These are phyloP conservation scores for Plantago ovata DNA, from an alignment of 257 asterid genomes.

Conservation along the genomic window DNA sequence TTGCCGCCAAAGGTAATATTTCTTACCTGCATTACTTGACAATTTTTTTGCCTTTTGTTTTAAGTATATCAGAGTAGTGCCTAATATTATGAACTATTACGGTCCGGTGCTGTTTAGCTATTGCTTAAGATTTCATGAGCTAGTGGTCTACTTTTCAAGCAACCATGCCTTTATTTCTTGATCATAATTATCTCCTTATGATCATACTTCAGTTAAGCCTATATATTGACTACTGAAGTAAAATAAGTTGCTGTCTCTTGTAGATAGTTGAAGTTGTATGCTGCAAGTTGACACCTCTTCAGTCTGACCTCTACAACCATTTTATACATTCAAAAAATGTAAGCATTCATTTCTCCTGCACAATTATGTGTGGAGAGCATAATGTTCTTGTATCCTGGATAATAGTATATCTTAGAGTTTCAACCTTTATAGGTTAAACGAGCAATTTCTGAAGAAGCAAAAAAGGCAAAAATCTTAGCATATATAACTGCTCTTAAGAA, in stretches of 20 bases:
- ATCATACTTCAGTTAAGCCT: slow-evolving; percentile 7
- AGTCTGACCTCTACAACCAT: slow-evolving; percentile 75
- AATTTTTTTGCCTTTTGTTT: background rate
- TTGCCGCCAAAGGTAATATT: slow-evolving; percentile 90
- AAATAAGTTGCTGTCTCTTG: slow-evolving; percentile 16
- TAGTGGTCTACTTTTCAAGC: background rate
- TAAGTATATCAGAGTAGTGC: background rate
- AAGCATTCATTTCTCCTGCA: slow-evolving; percentile 23
- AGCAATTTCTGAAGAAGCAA: slow-evolving; percentile 83
- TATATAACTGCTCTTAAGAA: slow-evolving; percentile 94
- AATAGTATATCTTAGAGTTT: background rate
- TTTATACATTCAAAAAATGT: slow-evolving; percentile 96
- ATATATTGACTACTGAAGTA: slow-evolving; percentile 14
- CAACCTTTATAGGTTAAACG: slow-evolving; percentile 66
- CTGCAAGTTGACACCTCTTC: slow-evolving; percentile 93
- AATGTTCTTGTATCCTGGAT: no score
- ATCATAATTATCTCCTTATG: background rate
- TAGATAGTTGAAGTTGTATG: slow-evolving; percentile 94
- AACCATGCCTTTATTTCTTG: background rate
- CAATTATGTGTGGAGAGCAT: no score
- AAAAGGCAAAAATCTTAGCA: slow-evolving; percentile 77
- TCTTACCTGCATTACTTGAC: slow-evolving; percentile 13
- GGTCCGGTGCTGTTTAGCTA: no score
- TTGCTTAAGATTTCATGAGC: background rate
- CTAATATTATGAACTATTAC: background rate